phyloP scores from a whole-genome alignment of 768 basidiomycete species.

The Dictyophora rubrovolvata region DNA sequence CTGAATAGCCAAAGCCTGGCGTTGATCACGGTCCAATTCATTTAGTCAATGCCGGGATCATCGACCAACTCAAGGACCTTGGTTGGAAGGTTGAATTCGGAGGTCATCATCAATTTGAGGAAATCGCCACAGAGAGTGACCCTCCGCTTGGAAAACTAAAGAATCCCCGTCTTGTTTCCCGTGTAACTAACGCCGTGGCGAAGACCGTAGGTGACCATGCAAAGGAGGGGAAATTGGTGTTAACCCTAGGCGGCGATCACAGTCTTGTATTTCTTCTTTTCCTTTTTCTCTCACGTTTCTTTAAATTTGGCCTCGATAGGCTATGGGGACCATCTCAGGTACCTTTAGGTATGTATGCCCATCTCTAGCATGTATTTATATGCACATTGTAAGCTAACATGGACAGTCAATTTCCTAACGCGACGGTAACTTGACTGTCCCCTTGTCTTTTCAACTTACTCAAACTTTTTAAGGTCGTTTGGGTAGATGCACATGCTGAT shows the following conservation, averaged over 20 bases:
- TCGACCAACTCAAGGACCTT: constrained; percentile 62
- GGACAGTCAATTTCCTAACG: constrained; percentile 59
- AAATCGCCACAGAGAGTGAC: constrained; percentile 50
- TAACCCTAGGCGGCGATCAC: constrained; percentile 95
- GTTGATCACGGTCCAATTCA: constrained; percentile 85
- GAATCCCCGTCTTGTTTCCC: constrained; percentile 81
- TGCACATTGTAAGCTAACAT: not conserved
- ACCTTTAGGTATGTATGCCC: constrained; percentile 48
- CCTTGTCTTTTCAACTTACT: not conserved
- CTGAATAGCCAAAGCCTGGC: constrained; percentile 54
- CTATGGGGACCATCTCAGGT: constrained; percentile 92
- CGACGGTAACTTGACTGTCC: constrained; percentile 17
- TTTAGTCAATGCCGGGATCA: constrained; percentile 78
- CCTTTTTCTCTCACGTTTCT: constrained; percentile 1
- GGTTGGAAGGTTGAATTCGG: constrained; percentile 89
- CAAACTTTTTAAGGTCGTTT: constrained; percentile 54
- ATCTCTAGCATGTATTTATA: not conserved
- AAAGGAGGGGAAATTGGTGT: constrained; percentile 67
- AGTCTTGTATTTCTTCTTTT: constrained; percentile 52
- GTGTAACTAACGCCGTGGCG: constrained; percentile 74
- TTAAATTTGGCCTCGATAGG: constrained; percentile 28
- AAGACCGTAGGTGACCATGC: constrained; percentile 64
- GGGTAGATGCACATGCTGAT: constrained; percentile 97
- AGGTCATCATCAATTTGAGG: constrained; percentile 84
- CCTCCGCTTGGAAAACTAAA: constrained; percentile 83